Percentiles rank a stretch among this genome's conserved stretches.
These are phyloP conservation scores for Fusarium piperis DNA, from an alignment of 2,329 filamentous ascomycete genomes.

Conservation along the genomic window DNA sequence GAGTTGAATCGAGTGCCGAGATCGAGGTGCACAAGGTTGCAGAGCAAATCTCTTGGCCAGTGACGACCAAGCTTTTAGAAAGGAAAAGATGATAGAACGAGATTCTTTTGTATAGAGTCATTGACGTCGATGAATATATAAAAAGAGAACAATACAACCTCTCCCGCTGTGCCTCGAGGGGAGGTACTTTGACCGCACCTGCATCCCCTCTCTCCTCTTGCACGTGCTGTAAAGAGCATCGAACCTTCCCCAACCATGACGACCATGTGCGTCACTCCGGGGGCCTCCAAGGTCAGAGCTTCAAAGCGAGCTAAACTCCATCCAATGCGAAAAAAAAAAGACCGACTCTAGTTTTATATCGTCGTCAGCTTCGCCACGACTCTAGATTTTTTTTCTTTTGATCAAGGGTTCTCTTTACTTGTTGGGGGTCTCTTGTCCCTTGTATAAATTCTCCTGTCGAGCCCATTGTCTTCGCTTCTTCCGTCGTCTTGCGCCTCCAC, in stretches of 20 bases:
- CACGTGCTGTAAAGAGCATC: slow-evolving; percentile 32
- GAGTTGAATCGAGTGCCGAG: background rate
- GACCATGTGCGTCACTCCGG: slow-evolving; percentile 46
- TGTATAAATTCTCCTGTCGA: background rate
- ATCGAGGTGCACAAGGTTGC: background rate
- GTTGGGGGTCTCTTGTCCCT: background rate
- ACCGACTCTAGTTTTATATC: slow-evolving; percentile 5
- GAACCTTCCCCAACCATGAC: slow-evolving; percentile 40
- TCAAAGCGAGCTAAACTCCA: slow-evolving; percentile 10
- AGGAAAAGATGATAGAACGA: background rate
- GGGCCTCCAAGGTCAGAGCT: slow-evolving; percentile 29
- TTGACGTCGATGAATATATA: background rate
- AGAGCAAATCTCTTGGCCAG: background rate
- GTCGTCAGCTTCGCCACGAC: slow-evolving; percentile 42
- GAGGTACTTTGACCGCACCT: background rate
- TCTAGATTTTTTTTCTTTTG: slow-evolving; percentile 7
- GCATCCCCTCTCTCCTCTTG: background rate
- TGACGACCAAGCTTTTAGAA: background rate
- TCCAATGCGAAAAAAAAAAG: background rate
- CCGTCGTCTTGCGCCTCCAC: slow-evolving; percentile 1
- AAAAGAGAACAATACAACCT: background rate
- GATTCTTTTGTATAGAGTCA: background rate
- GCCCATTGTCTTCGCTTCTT: background rate
- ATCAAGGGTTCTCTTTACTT: background rate
- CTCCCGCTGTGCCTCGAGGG: background rate